Evolutionary conservation across 1,139 yeast species (phyloP).

Genomic region (Ashbya aceris): DNA sequence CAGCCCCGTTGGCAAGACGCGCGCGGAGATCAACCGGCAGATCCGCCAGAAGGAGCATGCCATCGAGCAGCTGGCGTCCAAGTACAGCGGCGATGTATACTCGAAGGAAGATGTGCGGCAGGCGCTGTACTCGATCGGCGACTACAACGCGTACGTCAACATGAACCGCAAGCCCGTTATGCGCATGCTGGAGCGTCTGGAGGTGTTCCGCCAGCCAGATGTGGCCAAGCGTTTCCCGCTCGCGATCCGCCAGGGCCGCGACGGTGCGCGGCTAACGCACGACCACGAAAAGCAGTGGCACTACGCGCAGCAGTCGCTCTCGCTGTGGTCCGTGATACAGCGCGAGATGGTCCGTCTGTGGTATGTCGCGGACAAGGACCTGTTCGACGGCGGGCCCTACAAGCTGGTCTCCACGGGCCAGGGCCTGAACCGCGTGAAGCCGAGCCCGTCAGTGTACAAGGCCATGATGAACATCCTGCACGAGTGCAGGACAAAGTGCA

Average conservation of each 20-base stretch:
- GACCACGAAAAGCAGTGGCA: constrained; percentile 59
- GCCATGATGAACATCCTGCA: constrained; percentile 57
- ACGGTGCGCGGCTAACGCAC: constrained; percentile 63
- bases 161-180: constrained; percentile 57
- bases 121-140: constrained; percentile 63
- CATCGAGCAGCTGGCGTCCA: constrained; percentile 45
- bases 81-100: constrained; percentile 29
- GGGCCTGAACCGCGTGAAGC: constrained; percentile 62
- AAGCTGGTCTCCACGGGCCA: constrained; percentile 65
- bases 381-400: constrained; percentile 44
- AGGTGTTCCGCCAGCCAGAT: constrained; percentile 39
- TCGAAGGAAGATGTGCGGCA: constrained; percentile 53
- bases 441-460: constrained; percentile 56
- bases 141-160: constrained; percentile 60
- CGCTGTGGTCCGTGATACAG: constrained; percentile 65
- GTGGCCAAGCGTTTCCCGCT: constrained; percentile 36
- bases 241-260: constrained; percentile 52
- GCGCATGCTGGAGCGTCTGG: constrained; percentile 47
- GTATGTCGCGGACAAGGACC: constrained; percentile 63
- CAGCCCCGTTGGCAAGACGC: constrained; percentile 44
- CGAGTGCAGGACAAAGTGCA: constrained; percentile 51
- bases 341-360: constrained; percentile 63
- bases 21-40: constrained; percentile 43
- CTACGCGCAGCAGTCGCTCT: constrained; percentile 60
- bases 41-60: constrained; percentile 55